Base-by-base conservation (phyloP, 2,329 filamentous ascomycete species). In the Colletotrichum viniferum region DNA sequence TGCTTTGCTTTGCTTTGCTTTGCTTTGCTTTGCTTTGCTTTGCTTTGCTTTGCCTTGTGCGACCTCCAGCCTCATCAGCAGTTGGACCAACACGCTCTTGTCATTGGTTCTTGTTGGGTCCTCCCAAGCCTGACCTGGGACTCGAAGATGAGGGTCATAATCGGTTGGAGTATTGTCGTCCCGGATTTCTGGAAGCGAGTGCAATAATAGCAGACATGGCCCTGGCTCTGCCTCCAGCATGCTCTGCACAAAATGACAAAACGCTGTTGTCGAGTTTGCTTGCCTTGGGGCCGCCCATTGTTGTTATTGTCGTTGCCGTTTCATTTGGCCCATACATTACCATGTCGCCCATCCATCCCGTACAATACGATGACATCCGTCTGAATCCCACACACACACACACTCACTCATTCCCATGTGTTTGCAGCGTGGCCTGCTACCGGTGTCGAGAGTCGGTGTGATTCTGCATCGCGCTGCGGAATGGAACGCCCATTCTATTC, bases 371-470 rank as follows among this genome's bases (percentile, higher is more conserved):
- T 48, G 21, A 8, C 68, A 36, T 38, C 43, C 2, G 43, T 66
- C 32, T 28, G 36, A 38, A 65, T 65, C 16, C 62, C 26, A 26
- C 34, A 16, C 36, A 52, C 26, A 28, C 38, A 43, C 38, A n/a
- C 43, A 52, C 43, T 3, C 43, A 52, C 43, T 52, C 43, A 21
- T 26, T 34, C 62, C 52, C 62, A 71, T 63, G 73, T 74, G 73
- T 74, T 67, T 74, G 73, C 55, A 61, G 71, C 56, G 56, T 72
- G 72, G 55, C 68, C 58, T 60, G 30, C 30, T 43, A 30, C 34
- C 26, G 28, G 36, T 43, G 36, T 71, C 58, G 32, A 74, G 30
- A 67, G 73, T 74, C 69, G 73, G 73, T 74, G 69, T 74, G 73
- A 63, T 67, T 72, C 32, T 74, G 61, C 48, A 58, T 38, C 32